Base-by-base conservation (phyloP, 805 yeast genomes). In the Zygoascus tannicola region DNA sequence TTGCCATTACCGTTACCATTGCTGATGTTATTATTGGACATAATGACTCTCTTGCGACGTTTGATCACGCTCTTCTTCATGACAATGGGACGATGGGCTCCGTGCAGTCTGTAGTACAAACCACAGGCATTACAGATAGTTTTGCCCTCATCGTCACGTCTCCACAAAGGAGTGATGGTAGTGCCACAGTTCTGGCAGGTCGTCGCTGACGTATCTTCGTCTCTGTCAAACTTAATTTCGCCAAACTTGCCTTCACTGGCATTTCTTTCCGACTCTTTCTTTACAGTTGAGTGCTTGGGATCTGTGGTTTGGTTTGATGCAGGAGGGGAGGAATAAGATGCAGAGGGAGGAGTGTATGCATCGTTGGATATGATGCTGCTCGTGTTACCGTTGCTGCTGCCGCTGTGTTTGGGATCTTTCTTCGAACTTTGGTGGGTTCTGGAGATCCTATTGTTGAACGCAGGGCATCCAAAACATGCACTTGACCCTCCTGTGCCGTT, bases 41-140 rank as follows among this genome's bases (percentile, higher is more conserved):
- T 26, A 32, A 56, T 45, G n/a, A 58, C 56, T 53, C 92, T 70
- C 50, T 77, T 80, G 45, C 95, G 69, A 53, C 95, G 71, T 59
- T 82, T 83, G 50, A 85, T 84, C 35, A 84, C 77, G 44, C 72
- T 69, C 52, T 80, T 73, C 54, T 82, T 81, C 82, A 84, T 73
- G 46, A 76, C 76, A 15, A 78, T 78, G 1, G 95, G 94, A 40
- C 94, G 68, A 54, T 81, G 87, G 33, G 68, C 68, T 0, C 90
- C 88, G 56, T 84, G 94, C 35, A 85, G 69, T 46, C 78, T 68
- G 60, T 76, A 80, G 60, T 85, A 85, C 23, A 85, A 64, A 12
- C 71, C 95, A 65, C 95, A 85, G 0, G 95, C 95, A 56, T 85
- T 85, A 67, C 95, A 85, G 20, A 85, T 84, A 21, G 87, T 81